Base-by-base conservation (phyloP, 1,284 basidiomycete species). In the Agaricales sp. region DNA sequence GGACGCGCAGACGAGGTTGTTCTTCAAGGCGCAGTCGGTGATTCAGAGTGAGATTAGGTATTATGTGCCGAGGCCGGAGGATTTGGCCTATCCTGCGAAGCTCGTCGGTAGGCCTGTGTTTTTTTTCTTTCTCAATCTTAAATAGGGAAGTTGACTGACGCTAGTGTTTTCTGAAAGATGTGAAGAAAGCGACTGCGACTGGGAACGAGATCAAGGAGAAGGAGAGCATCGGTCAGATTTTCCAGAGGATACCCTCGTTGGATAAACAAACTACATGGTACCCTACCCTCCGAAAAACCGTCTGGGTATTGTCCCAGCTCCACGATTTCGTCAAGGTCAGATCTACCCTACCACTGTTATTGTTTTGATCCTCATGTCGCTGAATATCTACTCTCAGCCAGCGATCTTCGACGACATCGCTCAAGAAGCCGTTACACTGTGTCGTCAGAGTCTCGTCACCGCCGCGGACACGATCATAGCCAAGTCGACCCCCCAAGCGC, bases 331-430 rank as follows among this genome's bases (percentile, higher is more conserved):
- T 96, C 50, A 91, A 95, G 71, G 92, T 92, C 61, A 51, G 74
- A 60, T n/a, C n/a, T n/a, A n/a, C n/a, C 23, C 21, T 43, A 43
- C 21, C 47, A 18, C 19, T 16, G 16, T 37, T 43, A 22, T 22
- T 41, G 18, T 50, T 2, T 25, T 52, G 35, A 44, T 38, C 12
- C 8, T 38, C 12, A n/a, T 37, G 30, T 16, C 16, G 30, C 11
- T 37, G 41, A 43, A 21, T 12, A 19, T 23, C 16, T 14, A 35
- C 46, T 45, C 51, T 20, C 51, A 94, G 91, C 81, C 86, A 14
- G 84, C 82, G 1, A 93, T 96, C 52, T 97, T 95, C 55, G 86
- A 91, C 58, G 93, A 96, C 60, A 87, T 96, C 43, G 91, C 93
- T 0, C 88, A 92, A 63, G 92, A 96, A 66, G 89, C 92, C 0